phyloP scores from a whole-genome alignment of 768 basidiomycete species.

The Filobasidium floriforme region DNA sequence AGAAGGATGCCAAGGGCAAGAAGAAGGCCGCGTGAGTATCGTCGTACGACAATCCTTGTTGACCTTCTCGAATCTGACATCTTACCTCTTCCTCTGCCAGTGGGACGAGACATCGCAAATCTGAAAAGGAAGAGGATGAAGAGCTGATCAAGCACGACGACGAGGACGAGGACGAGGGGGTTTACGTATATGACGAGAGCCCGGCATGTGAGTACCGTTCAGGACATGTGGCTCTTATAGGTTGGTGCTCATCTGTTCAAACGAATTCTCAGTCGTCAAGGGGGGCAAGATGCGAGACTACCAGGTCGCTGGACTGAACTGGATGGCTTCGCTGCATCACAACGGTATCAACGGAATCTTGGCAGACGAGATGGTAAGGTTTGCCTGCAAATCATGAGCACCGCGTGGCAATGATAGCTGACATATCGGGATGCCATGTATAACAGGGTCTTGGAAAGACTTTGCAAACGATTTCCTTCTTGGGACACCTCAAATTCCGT shows the following conservation, averaged over 20 bases:
- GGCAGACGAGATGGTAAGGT: slow-evolving; percentile 84
- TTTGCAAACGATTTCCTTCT: slow-evolving; percentile 93
- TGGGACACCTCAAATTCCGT: slow-evolving; percentile 86
- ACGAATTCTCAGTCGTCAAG: slow-evolving; percentile 59
- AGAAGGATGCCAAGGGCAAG: slow-evolving; percentile 64
- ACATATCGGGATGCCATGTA: background rate
- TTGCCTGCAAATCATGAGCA: background rate
- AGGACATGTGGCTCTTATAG: background rate
- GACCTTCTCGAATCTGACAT: background rate
- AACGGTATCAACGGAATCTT: slow-evolving; percentile 95
- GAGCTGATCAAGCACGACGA: slow-evolving; percentile 84
- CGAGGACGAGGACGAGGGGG: slow-evolving; percentile 71
- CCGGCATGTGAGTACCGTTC: slow-evolving; percentile 63
- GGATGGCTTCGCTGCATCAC: slow-evolving; percentile 94
- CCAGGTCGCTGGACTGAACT: slow-evolving; percentile 90
- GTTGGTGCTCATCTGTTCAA: background rate
- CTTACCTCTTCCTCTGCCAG: slow-evolving; percentile 46
- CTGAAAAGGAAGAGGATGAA: slow-evolving; percentile 97
- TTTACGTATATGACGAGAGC: slow-evolving; percentile 84
- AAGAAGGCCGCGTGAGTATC: slow-evolving; percentile 65
- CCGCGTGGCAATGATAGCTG: background rate
- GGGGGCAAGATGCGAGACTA: slow-evolving; percentile 82
- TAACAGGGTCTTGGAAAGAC: slow-evolving; percentile 91
- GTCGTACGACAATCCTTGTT: slow-evolving; percentile 1
- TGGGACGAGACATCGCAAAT: slow-evolving; percentile 82